phyloP scores from a whole-genome alignment of 208 protist genomes.

The Naegleria lovaniensis region DNA sequence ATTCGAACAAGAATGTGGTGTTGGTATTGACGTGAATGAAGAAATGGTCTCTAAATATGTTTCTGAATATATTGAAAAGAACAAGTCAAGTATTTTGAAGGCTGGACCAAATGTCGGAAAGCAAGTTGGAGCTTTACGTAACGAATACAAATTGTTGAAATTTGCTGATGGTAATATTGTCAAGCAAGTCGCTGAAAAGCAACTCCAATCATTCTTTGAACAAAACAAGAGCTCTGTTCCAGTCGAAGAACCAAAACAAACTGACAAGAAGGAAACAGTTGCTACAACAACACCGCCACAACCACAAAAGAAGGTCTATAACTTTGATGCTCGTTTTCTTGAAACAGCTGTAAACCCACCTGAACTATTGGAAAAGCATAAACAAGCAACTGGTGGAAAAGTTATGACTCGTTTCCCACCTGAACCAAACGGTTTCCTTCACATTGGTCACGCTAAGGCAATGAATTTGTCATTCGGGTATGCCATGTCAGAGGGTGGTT shows the following conservation, averaged over 20 bases:
- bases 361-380: conserved; percentile 23
- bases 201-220: not conserved
- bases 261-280: not conserved
- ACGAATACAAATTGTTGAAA: not conserved
- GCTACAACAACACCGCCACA: not conserved
- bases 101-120: not conserved
- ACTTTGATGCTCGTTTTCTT: conserved; percentile 17
- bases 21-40: not conserved
- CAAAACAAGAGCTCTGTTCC: conserved; percentile 28
- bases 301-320: not conserved
- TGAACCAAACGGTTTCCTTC: conserved; percentile 94
- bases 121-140: not conserved
- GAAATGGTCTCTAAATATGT: not conserved
- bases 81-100: not conserved
- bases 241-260: conserved; percentile 20
- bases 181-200: not conserved
- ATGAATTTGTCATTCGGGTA: conserved; percentile 98
- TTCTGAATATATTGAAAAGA: not conserved
- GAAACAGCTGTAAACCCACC: conserved; percentile 14
- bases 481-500: conserved; percentile 78
- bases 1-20: conserved; percentile 8
- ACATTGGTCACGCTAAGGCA: conserved; percentile 98
- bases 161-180: conserved; percentile 3
- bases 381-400: conserved; percentile 15
- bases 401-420: conserved; percentile 79